Evolutionary conservation across 2,329 filamentous ascomycete species (phyloP), one percentile per base, ranked within the genome.

Genomic region (Hymenoscyphus linearis): DNA sequence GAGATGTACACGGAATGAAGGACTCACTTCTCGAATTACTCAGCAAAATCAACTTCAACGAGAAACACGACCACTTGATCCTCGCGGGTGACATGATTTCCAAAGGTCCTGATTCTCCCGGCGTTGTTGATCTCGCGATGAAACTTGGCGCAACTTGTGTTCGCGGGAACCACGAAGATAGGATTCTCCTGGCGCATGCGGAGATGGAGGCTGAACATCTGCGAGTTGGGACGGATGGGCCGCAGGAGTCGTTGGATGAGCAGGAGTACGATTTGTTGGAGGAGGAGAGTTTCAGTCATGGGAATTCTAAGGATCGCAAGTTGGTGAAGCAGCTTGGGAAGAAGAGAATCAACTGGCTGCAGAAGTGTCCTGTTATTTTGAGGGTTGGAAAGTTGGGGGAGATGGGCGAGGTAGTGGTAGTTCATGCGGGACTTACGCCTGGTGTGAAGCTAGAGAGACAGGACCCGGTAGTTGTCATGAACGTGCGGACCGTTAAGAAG

Each of bases 141-240:
- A 76, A 82, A 14, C 76, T 93, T 40, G 83, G 84, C 57, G 93
- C 93, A 25, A 90, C 87, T 34, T 90, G 86, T 64, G 91, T 98
- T 9, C 87, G 93, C 57, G 95, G 95, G 18, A 97, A 97, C 75
- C 90, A 96, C 76, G 95, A 99, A 73, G 93, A 98, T 73, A 83
- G 86, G 25, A 80, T 97, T 22, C 80, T 98, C n/a, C 80, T 88
- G 9, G 82, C 86, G 1, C 83, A 86, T 63, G 77, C 79, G 31
- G 70, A 73, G 37, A 70, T 76, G 67, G 60, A 69, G 18, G 55
- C 59, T 0, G 65, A 64, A n/a, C 63, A 77, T 73, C 69, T 73
- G 66, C 66, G 66, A 35, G 55, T 61, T 31, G 64, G 65, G 47
- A 58, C 60, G 26, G 59, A 68, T 16, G 65, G 66, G 10, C 64